Percentiles rank a stretch among this genome's conserved stretches.
Conservation (phyloP, 1,139 yeast genomes). For the Blastobotrys ciferrii region DNA sequence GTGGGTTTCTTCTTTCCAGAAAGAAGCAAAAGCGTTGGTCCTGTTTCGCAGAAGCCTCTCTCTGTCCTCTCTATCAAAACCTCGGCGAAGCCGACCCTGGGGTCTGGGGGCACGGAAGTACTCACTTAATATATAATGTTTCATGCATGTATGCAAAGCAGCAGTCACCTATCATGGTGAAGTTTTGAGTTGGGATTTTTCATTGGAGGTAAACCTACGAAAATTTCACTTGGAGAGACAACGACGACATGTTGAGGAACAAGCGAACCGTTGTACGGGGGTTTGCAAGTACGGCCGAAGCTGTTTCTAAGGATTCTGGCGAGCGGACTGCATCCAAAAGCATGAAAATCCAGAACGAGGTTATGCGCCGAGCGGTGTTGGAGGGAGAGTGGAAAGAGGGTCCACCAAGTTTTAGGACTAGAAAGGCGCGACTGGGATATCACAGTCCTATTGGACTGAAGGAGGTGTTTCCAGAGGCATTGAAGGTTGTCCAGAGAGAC, state of each 20-base stretch:
- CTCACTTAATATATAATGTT: no score
- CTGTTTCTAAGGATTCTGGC: neutral
- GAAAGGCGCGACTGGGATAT: slow-evolving; percentile 51
- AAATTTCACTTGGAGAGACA: neutral
- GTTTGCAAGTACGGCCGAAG: slow-evolving; percentile 2
- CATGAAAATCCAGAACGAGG: slow-evolving; percentile 32
- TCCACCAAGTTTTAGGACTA: slow-evolving; percentile 49
- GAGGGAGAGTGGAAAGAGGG: slow-evolving; percentile 41
- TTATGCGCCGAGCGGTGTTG: slow-evolving; percentile 35
- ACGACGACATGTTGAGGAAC: neutral
- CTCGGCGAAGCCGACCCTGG: no score
- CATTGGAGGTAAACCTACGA: neutral
- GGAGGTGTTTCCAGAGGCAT: slow-evolving; percentile 69
- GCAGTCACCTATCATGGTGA: no score
- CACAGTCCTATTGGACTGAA: slow-evolving; percentile 66
- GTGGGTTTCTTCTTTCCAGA: no score
- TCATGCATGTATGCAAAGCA: no score
- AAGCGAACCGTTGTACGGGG: slow-evolving; percentile 2
- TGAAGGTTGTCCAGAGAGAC: slow-evolving; percentile 55
- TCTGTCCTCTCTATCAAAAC: no score
- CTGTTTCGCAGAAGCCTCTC: no score
- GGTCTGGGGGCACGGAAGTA: no score
- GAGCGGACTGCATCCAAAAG: neutral
- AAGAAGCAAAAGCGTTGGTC: no score
- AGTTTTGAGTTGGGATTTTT: neutral